Evolutionary conservation across 169 alveolate genomes (phyloP).

Genomic region (Haemoproteus tartakovskyi): DNA sequence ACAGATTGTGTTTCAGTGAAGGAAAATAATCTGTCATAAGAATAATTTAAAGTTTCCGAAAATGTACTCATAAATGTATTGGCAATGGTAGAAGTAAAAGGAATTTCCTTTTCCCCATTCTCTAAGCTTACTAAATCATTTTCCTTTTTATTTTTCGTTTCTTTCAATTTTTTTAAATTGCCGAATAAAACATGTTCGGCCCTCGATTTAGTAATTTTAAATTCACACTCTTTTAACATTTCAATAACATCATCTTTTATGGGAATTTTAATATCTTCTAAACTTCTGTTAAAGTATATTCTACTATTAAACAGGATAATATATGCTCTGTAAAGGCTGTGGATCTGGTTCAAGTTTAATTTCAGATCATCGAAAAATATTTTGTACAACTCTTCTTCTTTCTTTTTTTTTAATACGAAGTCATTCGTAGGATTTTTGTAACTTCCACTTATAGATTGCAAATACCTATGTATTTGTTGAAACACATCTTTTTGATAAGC

Average conservation of each 20-base stretch:
- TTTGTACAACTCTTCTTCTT: slow-evolving; percentile 10
- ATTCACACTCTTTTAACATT: slow-evolving; percentile 59
- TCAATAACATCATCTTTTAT: slow-evolving; percentile 32
- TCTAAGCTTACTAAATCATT: neutral
- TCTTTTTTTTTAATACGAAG: neutral
- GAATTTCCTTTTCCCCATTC: neutral
- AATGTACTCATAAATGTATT: slow-evolving; percentile 18
- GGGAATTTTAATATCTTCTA: slow-evolving; percentile 22
- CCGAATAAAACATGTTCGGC: slow-evolving; percentile 66
- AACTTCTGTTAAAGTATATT: slow-evolving; percentile 16
- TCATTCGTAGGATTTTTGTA: neutral
- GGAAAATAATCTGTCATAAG: slow-evolving; percentile 21
- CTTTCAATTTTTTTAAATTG: slow-evolving; percentile 14
- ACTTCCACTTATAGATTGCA: neutral
- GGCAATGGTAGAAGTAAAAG: slow-evolving; percentile 16
- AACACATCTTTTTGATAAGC: slow-evolving; percentile 9
- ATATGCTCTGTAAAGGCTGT: slow-evolving; percentile 52
- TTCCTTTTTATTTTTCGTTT: neutral
- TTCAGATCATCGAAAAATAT: slow-evolving; percentile 28
- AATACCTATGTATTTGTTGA: slow-evolving; percentile 5
- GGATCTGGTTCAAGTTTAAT: slow-evolving; percentile 24
- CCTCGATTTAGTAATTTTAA: slow-evolving; percentile 30
- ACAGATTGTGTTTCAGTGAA: too few relatives aligned
- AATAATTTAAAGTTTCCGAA: slow-evolving; percentile 44
- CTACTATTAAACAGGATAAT: slow-evolving; percentile 45